Evolutionary conservation across 768 basidiomycete genomes (phyloP), one percentile per base, ranked within the genome.

Genomic region (Amanita subjunquillea): DNA sequence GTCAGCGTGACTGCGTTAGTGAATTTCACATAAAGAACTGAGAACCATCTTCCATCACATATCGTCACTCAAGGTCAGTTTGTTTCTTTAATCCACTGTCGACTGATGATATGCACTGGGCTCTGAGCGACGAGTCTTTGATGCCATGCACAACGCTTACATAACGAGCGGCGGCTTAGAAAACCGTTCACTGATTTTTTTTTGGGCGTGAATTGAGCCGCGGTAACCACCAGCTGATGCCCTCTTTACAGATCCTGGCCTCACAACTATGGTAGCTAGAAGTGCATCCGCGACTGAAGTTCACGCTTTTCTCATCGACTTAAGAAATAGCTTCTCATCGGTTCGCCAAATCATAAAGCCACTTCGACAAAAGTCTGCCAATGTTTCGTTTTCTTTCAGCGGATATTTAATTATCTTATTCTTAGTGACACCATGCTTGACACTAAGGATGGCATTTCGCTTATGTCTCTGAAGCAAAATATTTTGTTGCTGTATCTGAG

Each of bases 401-500:
- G 22, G 6, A 34, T 4, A 44, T 3, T 40, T 46, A 30, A 36
- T 40, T 49, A 43, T 44, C 55, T 60, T 53, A 45, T 53, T 50
- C 48, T 44, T 49, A 59, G 61, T 48, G 45, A 56, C 70, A 58
- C 55, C 60, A 45, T 57, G 44, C 65, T 75, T 17, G 74, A 86
- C 55, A 78, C 75, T 9, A 76, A 73, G 59, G 77, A 89, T 29
- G 96, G 96, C 37, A 91, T 99, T 55, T 97, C 96, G 0, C 74
- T 99, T 4, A 74, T 99, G 22, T 87, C 90, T 9, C 69, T 93
- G 47, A 94, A 96, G 68, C 86, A 93, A 58, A 80, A 92, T 50
- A 65, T 88, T 20, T 75, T 96, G 55, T 67, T 97, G 3, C 85
- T 85, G 2, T 95, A 96, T 65, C 71, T 96, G 8, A 91, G 92